Percentiles rank a stretch among this genome's conserved stretches.
Evolutionary conservation across 352 stramenopile species (phyloP).

Genomic region (Halophytophthora batemanensis): DNA sequence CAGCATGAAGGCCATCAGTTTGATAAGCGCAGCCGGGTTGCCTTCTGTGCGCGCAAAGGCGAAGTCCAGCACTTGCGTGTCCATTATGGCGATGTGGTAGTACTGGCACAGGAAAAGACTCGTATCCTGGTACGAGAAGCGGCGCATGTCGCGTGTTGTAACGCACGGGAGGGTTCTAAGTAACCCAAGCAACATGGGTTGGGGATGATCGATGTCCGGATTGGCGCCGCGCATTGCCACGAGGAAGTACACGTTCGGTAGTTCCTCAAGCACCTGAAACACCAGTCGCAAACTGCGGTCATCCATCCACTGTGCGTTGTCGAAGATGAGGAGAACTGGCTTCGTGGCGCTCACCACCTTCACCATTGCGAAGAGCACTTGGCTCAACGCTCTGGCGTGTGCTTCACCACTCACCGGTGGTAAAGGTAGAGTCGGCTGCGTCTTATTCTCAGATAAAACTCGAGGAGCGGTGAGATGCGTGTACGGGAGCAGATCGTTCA

Average conservation of each 20-base stretch:
- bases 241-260: conserved; percentile 56
- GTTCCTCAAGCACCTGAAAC: conserved; percentile 48
- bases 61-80: conserved; percentile 73
- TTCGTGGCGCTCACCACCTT: conserved; percentile 47
- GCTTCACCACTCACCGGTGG: conserved; percentile 36
- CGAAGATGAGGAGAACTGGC: conserved; percentile 64
- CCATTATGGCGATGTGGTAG: conserved; percentile 82
- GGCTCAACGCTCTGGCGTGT: conserved; percentile 41
- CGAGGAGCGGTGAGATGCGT: conserved; percentile 13
- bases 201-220: conserved; percentile 29
- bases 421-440: conserved; percentile 11
- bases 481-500: conserved; percentile 56
- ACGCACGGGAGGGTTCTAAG: conserved; percentile 27
- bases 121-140: conserved; percentile 64
- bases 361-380: conserved; percentile 57
- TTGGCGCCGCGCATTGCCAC: conserved; percentile 42
- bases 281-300: conserved; percentile 57
- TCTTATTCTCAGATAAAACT: conserved; percentile 2
- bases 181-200: conserved; percentile 31
- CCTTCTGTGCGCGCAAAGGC: conserved; percentile 63
- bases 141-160: conserved; percentile 32
- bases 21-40: conserved; percentile 65
- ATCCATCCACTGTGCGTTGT: conserved; percentile 81
- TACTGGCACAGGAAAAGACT: conserved; percentile 73
- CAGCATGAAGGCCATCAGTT: conserved; percentile 68